Evolutionary conservation across 352 stramenopile genomes (phyloP).

Genomic region (Pythium apleroticum): DNA sequence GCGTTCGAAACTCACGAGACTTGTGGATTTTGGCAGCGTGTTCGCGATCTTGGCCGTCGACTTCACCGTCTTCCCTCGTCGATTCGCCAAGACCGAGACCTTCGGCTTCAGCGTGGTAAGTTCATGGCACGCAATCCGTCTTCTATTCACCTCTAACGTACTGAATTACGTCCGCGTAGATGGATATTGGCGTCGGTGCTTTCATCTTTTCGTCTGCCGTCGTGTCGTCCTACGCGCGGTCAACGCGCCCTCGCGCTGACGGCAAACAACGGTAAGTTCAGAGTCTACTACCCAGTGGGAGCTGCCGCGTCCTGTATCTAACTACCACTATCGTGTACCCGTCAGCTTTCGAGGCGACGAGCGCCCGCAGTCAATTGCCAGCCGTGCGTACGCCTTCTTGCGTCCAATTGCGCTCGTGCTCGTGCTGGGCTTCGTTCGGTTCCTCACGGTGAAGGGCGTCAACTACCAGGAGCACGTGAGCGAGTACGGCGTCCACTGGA

Average conservation of each 20-base stretch:
- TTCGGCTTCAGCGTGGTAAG: slow-evolving; percentile 93
- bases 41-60: slow-evolving; percentile 98
- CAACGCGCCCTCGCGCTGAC: slow-evolving; percentile 30
- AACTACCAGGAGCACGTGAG: slow-evolving; percentile 95
- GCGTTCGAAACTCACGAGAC: not conserved
- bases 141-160: no score
- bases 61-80: slow-evolving; percentile 95
- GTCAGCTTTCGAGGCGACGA: not conserved
- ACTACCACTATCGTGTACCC: no score
- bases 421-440: slow-evolving; percentile 65
- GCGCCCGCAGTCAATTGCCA: not conserved
- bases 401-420: slow-evolving; percentile 70
- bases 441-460: slow-evolving; percentile 79
- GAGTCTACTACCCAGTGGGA: no score
- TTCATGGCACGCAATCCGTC: no score
- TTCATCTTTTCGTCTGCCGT: slow-evolving; percentile 93
- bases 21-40: slow-evolving; percentile 35
- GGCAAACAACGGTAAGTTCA: slow-evolving; percentile 30
- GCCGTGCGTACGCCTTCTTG: slow-evolving; percentile 52
- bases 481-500: slow-evolving; percentile 99
- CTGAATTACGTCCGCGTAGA: slow-evolving; percentile 46
- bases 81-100: slow-evolving; percentile 95
- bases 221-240: slow-evolving; percentile 67
- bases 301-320: no score
- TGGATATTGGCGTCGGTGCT: slow-evolving; percentile 96